A percentile compares a stretch with the other conserved stretches of the same genome.
Evolutionary conservation across 2,329 filamentous ascomycete species (phyloP).

Genomic region (Atkinsonella texensis): DNA sequence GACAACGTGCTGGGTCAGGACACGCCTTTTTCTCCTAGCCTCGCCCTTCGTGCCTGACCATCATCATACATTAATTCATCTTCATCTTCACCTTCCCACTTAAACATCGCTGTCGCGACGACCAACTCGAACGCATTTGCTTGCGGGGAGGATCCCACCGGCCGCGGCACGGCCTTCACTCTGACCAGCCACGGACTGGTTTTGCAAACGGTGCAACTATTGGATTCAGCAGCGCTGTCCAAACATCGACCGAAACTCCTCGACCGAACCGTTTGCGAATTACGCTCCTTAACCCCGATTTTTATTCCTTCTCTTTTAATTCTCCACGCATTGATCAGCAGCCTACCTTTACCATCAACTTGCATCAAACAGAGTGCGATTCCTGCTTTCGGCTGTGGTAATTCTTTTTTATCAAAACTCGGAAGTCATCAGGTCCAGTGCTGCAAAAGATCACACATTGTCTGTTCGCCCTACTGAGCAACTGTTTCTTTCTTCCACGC

Average conservation of each 20-base stretch:
- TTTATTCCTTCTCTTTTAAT: background rate
- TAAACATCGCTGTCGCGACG: slow-evolving; percentile 1
- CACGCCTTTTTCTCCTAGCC: slow-evolving; percentile 6
- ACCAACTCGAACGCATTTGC: background rate
- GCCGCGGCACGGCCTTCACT: slow-evolving; percentile 3
- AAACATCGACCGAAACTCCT: slow-evolving; percentile 9
- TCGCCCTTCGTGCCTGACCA: slow-evolving; percentile 9
- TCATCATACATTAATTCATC: slow-evolving; percentile 4
- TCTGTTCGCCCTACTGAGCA: background rate
- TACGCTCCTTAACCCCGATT: slow-evolving; percentile 2
- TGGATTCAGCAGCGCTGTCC: slow-evolving; percentile 45
- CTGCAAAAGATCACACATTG: background rate
- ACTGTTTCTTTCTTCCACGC: background rate
- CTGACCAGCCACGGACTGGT: slow-evolving; percentile 10
- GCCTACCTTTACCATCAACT: background rate
- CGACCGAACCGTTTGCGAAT: slow-evolving; percentile 7
- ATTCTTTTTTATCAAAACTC: background rate
- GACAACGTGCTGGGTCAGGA: slow-evolving; percentile 6
- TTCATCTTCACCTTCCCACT: background rate
- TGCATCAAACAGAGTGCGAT: background rate
- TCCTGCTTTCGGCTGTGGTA: background rate
- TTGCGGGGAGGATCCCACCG: slow-evolving; percentile 5
- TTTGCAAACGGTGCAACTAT: slow-evolving; percentile 11
- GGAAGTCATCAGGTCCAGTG: background rate
- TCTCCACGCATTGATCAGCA: background rate